phyloP scores from a whole-genome alignment of 2,329 filamentous ascomycete species.

The Neopestalotiopsis clavispora region DNA sequence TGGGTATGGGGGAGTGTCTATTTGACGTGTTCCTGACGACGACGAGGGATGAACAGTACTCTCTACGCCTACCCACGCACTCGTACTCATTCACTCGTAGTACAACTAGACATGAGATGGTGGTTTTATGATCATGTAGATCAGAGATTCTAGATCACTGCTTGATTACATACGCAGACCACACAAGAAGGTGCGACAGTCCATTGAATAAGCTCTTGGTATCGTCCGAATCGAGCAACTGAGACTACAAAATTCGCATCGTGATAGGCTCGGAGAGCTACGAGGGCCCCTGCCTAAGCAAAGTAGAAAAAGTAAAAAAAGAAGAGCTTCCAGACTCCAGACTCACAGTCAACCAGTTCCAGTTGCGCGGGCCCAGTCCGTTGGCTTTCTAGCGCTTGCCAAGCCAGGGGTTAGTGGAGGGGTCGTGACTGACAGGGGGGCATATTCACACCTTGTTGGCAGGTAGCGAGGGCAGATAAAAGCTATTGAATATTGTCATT shows the following conservation, averaged over 20 bases:
- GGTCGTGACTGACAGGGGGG: background rate
- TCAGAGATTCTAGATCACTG: background rate
- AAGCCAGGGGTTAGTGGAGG: background rate
- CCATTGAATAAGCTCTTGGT: background rate
- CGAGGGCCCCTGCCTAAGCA: background rate
- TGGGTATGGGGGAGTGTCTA: background rate
- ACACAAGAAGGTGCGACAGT: background rate
- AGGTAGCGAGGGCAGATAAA: background rate
- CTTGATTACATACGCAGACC: background rate
- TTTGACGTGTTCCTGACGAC: background rate
- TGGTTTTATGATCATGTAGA: background rate
- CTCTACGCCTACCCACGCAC: no score
- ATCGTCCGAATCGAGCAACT: background rate
- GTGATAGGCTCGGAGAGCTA: slow-evolving; percentile 4
- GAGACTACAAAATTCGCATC: background rate
- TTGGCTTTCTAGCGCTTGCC: background rate
- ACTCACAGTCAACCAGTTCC: background rate
- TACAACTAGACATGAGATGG: background rate
- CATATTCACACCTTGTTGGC: background rate
- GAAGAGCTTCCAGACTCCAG: background rate
- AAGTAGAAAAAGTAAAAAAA: background rate
- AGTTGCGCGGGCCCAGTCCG: background rate
- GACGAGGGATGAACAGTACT: background rate
- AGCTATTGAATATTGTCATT: background rate
- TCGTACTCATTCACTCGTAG: background rate